A percentile compares a stretch with the other conserved stretches of the same genome.
These are phyloP conservation scores for Choiromyces venosus DNA, from an alignment of 495 filamentous ascomycete genomes.

Conservation along the genomic window DNA sequence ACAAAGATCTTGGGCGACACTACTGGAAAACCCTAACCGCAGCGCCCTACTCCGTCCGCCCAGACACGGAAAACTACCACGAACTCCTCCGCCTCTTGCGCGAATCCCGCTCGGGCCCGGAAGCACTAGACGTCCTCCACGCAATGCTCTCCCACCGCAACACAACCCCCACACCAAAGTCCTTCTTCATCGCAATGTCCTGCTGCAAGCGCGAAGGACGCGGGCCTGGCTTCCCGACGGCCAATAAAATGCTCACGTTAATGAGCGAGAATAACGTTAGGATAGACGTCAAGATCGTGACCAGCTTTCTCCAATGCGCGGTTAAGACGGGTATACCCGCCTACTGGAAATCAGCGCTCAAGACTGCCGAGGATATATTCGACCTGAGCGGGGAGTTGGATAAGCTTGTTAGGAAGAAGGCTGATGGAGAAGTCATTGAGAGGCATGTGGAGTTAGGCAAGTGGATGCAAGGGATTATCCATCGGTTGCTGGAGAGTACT, in stretches of 20 bases:
- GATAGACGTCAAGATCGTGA: constrained; percentile 31
- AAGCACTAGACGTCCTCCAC: background rate
- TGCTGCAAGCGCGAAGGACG: constrained; percentile 31
- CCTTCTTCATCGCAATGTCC: constrained; percentile 22
- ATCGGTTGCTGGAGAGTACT: background rate
- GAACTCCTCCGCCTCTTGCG: background rate
- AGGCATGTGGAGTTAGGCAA: constrained; percentile 7
- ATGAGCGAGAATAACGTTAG: constrained; percentile 8
- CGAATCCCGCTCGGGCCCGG: background rate
- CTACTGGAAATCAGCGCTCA: constrained; percentile 15
- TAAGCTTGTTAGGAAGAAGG: constrained; percentile 15
- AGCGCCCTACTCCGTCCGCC: background rate
- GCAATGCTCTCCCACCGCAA: background rate
- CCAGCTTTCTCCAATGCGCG: constrained; percentile 29
- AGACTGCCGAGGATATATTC: constrained; percentile 21
- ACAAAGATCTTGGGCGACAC: constrained; percentile 8
- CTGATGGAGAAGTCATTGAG: constrained; percentile 19
- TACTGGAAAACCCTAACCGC: constrained; percentile 1
- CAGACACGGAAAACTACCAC: background rate
- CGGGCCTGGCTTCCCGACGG: constrained; percentile 10
- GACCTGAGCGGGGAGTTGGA: constrained; percentile 15
- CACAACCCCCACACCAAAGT: background rate
- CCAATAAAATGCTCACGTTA: constrained; percentile 15
- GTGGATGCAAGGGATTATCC: background rate
- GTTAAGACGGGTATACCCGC: constrained; percentile 8